These are phyloP conservation scores for Dipteronia sinensis DNA, from an alignment of 345 rosid genomes.

Conservation along the genomic window DNA sequence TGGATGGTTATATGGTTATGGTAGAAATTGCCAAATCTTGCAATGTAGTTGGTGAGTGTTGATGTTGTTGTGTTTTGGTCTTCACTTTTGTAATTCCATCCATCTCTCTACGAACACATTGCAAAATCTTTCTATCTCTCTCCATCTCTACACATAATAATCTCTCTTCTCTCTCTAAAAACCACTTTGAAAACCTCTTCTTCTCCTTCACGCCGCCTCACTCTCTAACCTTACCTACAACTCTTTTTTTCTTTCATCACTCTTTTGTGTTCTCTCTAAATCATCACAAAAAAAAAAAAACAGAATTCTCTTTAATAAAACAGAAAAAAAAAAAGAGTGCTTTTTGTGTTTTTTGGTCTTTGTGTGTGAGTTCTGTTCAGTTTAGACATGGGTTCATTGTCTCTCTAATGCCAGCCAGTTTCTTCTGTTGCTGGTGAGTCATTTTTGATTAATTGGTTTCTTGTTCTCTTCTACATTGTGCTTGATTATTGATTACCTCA, in stretches of 20 bases:
- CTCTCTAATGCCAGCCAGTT: constrained; percentile 27
- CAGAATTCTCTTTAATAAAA: constrained; percentile 14
- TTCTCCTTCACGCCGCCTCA: constrained; percentile 78
- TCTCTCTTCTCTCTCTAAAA: constrained; percentile 14
- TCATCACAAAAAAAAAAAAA: constrained; percentile 10
- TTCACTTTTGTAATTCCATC: not conserved
- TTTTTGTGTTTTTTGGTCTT: constrained; percentile 13
- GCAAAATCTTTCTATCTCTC: constrained; percentile 3
- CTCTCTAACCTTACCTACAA: constrained; percentile 24
- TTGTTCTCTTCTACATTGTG: constrained; percentile 19
- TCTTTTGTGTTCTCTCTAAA: constrained; percentile 47
- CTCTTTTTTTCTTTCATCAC: constrained; percentile 17
- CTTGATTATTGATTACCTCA: constrained; percentile 21
- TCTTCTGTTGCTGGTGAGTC: constrained; percentile 33
- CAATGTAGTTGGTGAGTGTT: constrained; percentile 26
- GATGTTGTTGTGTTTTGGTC: constrained; percentile 10
- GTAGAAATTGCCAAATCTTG: constrained; percentile 23
- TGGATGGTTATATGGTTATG: constrained; percentile 14
- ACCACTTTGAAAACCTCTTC: constrained; percentile 36
- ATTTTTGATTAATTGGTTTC: not conserved
- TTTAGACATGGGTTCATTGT: constrained; percentile 19
- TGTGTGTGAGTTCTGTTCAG: not conserved
- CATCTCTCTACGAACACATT: not conserved
- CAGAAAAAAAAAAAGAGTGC: not conserved
- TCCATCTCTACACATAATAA: not conserved